Base-by-base conservation (phyloP, 495 filamentous ascomycete genomes). In the Podospora sp. region DNA sequence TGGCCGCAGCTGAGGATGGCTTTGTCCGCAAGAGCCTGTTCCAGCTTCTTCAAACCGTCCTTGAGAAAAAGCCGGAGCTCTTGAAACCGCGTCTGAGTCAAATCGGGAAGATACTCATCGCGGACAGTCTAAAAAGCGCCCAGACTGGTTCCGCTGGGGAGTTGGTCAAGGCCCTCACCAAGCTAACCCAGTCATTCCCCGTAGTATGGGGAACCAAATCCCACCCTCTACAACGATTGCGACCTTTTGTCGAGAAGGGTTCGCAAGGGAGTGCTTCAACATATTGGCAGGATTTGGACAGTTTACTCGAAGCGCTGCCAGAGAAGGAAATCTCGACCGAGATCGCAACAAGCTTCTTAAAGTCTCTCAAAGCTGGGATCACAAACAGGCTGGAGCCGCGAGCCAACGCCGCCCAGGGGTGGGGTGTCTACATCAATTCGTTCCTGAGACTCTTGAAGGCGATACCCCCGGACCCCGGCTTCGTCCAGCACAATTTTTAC, bases 171-270 rank as follows among this genome's bases (percentile, higher is more conserved):
- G 81, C 85, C 12, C 73, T 98, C 24, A 75, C 85, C 18, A 75
- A 80, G 16, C 73, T 96, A 27, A 93, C 94, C 0, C 69, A 76
- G 9, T 73, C 71, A 22, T 82, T 86, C 33, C 90, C 94, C 2
- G 82, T 88, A 18, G 79, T 92, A 21, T 99, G 70, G 95, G 82
- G 82, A 18, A 77, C 72, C 63, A 94, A 93, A 73, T 90, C 87
- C 50, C 80, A 89, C 26, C 83, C 89, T 0, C 78, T 88, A 0
- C 84, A 85, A 33, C 82, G 88, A 27, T 71, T 99, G 3, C 84
- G 82, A 35, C 81, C 86, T 21, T 96, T 96, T 70, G 80, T 97
- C n/a, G 87, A 90, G 63, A 88, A 88, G 71, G 95, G 96, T 55
- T 96, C 94, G 0, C 90, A 96, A 69, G 86, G 86, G 8, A 87